Evolutionary conservation across 371 early-diverging fungal species (phyloP), one percentile per base, ranked within the genome.

Genomic region (Syncephalastrum monosporum): DNA sequence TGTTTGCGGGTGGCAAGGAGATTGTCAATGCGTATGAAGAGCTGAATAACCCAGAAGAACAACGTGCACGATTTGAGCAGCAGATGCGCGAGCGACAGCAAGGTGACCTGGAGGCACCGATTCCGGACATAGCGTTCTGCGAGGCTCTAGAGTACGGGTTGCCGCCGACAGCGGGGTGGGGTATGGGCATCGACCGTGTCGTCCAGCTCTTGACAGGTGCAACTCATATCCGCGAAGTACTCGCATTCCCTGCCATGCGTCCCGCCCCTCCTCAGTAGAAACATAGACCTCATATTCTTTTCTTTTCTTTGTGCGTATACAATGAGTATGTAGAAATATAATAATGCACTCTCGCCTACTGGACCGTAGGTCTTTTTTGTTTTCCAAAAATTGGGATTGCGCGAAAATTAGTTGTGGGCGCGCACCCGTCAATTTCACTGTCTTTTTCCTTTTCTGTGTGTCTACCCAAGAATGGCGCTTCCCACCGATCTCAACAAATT

Each of bases 1-100:
- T 98, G 38, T 97, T 97, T 75, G 85, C 97, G 15, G 89, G 81
- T 2, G 82, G 87, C n/a, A 92, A 91, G 55, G 99, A 99, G 69
- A 72, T 97, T 38, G 93, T 94, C 55, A 99, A 99, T 71, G 98
- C 99, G 0, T 99, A 99, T 77, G 98, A 99, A 60, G 99, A 99
- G 77, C 82, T 99, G 72, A 99, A 99, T 67, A 97, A 99, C 71
- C 99, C 99, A 1, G 71, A 88, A 53, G 97, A 97, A 57, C 99
- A 99, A 69, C 86, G 95, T 16, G 82, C 66, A 17, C 78, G 97
- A 42, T 99, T 99, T 65, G 69, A 64, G 44, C 63, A 78, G 50
- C 95, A 94, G 58, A 75, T 82, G 46, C 66, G 51, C 27, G 92
- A 93, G 55, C 68, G 86, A 48, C 69, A 73, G 33, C 67, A 70